Percentiles rank a stretch among this genome's conserved stretches.
These are phyloP conservation scores for Yarrowia galli DNA, from an alignment of 1,139 yeast species.

Conservation along the genomic window DNA sequence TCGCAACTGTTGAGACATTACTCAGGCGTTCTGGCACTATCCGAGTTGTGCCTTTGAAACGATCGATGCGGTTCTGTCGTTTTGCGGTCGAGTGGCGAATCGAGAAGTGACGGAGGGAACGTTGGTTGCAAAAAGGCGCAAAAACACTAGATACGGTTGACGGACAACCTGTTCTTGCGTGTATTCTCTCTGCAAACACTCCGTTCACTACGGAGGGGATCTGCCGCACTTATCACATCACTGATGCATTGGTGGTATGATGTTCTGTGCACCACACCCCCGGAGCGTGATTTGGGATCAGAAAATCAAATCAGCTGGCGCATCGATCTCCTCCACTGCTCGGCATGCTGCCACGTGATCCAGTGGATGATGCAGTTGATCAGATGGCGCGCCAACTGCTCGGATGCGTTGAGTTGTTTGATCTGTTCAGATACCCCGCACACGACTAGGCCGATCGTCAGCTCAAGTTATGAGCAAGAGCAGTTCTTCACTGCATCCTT, in stretches of 20 bases:
- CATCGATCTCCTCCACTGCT: neutral
- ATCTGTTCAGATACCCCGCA: slow-evolving; percentile 2
- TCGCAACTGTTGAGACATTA: too few species aligned
- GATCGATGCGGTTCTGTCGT: slow-evolving; percentile 1
- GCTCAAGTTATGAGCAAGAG: neutral
- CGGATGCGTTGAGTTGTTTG: neutral
- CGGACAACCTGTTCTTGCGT: neutral
- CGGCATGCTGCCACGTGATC: neutral
- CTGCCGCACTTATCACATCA: neutral
- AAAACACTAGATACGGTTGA: neutral
- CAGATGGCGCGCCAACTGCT: neutral
- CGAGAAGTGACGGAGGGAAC: neutral
- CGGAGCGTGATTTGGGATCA: neutral
- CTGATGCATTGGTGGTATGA: neutral
- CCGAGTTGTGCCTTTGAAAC: neutral
- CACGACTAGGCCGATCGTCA: neutral
- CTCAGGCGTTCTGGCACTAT: neutral
- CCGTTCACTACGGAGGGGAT: neutral
- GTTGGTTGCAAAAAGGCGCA: neutral
- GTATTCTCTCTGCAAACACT: neutral
- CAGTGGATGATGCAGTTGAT: neutral
- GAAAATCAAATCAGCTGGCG: neutral
- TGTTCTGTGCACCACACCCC: neutral
- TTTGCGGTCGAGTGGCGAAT: slow-evolving; percentile 15
- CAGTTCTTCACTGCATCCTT: too few species aligned